These are phyloP conservation scores for Kodamaea arcana DNA, from an alignment of 1,139 yeast genomes.

Conservation along the genomic window DNA sequence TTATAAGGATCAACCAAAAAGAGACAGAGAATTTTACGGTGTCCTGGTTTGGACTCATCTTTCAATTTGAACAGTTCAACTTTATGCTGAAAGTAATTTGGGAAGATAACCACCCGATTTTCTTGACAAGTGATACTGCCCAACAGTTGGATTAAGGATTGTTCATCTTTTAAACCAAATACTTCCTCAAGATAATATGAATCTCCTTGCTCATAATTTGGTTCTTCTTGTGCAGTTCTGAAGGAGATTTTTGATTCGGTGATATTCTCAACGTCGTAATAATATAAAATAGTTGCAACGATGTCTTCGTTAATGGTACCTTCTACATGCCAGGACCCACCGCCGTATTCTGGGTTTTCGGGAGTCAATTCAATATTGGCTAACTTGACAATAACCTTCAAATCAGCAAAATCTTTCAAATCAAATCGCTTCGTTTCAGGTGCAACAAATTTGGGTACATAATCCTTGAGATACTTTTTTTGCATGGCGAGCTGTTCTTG, in stretches of 20 bases:
- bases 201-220: constrained; percentile 37
- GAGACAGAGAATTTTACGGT: constrained; percentile 38
- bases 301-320: constrained; percentile 43
- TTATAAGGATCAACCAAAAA: constrained; percentile 39
- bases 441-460: constrained; percentile 5
- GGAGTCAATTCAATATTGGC: constrained; percentile 44
- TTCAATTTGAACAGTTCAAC: constrained; percentile 36
- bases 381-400: constrained; percentile 39
- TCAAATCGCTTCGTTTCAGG: constrained; percentile 19
- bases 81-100: constrained; percentile 38
- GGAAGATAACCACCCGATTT: constrained; percentile 33
- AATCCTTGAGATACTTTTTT: constrained; percentile 12
- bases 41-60: constrained; percentile 34
- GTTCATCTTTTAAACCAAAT: constrained; percentile 30
- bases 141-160: constrained; percentile 15
- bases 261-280: constrained; percentile 41
- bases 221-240: constrained; percentile 29
- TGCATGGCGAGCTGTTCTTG: constrained; percentile 11
- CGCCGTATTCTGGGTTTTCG: constrained; percentile 33
- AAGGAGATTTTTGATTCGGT: constrained; percentile 33
- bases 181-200: constrained; percentile 18
- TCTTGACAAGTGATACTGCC: constrained; percentile 26
- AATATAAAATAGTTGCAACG: constrained; percentile 39
- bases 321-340: constrained; percentile 47
- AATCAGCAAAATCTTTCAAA: constrained; percentile 15